phyloP scores from a whole-genome alignment of 148 eudicot species.

The Chenopodium berlandieri region DNA sequence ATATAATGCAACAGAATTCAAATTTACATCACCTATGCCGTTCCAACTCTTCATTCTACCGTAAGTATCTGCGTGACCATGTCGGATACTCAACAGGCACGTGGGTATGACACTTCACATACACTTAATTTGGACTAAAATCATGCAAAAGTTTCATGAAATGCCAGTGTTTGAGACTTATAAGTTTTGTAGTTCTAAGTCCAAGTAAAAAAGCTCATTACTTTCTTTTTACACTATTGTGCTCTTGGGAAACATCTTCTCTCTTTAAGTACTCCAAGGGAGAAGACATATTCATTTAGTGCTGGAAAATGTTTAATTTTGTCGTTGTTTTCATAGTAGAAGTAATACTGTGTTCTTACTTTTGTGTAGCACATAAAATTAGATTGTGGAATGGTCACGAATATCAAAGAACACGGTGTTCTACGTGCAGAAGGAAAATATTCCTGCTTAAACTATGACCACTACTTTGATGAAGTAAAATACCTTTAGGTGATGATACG shows the following conservation, averaged over 20 bases:
- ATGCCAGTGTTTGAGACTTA: neutral
- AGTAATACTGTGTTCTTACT: neutral
- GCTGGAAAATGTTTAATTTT: too few species aligned
- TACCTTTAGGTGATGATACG: constrained; percentile 90
- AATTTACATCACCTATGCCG: neutral
- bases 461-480: neutral
- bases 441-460: neutral
- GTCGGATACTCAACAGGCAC: neutral
- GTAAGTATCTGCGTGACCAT: neutral
- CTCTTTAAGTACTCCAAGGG: too few species aligned
- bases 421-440: neutral
- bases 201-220: neutral
- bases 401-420: neutral
- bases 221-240: neutral
- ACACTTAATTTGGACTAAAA: neutral
- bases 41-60: neutral
- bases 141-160: too few species aligned
- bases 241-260: neutral
- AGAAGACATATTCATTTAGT: too few species aligned
- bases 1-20: neutral
- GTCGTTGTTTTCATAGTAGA: too few species aligned
- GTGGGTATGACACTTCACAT: neutral
- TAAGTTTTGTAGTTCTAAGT: neutral
- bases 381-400: neutral
- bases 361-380: neutral